Evolutionary conservation across 768 basidiomycete species (phyloP).

Genomic region (Tricholoma hemisulphureum): DNA sequence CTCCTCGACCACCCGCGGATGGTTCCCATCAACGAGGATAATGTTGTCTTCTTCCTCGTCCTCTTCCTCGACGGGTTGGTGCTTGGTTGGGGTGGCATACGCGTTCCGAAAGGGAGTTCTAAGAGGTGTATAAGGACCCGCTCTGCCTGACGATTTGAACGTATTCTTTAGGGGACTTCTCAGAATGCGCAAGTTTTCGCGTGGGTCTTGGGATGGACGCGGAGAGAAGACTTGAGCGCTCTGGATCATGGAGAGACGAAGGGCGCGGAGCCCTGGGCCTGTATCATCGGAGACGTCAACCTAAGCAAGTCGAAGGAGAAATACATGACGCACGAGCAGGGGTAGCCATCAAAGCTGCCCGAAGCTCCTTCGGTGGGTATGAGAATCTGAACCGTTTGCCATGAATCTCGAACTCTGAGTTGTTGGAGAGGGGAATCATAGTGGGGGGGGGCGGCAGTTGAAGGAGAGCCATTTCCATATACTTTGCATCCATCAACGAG

Average conservation of each 20-base stretch:
- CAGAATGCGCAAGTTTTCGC: slow-evolving; percentile 62
- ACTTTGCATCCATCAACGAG: slow-evolving; percentile 63
- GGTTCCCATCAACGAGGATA: slow-evolving; percentile 62
- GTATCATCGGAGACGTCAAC: slow-evolving; percentile 5
- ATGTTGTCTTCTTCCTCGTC: slow-evolving; percentile 48
- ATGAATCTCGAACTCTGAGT: slow-evolving; percentile 66
- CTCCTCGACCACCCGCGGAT: slow-evolving; percentile 68
- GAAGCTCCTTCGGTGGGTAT: slow-evolving; percentile 73
- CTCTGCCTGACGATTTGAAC: slow-evolving; percentile 32
- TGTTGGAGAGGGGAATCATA: slow-evolving; percentile 64
- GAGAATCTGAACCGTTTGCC: slow-evolving; percentile 69
- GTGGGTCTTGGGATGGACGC: slow-evolving; percentile 54
- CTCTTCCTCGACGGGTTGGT: slow-evolving; percentile 24
- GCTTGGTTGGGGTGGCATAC: slow-evolving; percentile 6
- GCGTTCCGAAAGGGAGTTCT: slow-evolving; percentile 3
- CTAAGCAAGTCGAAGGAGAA: neutral
- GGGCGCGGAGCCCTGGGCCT: slow-evolving; percentile 41
- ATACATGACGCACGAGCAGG: slow-evolving; percentile 42
- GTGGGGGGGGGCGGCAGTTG: slow-evolving; percentile 33
- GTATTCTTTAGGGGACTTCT: slow-evolving; percentile 52
- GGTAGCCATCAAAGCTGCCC: slow-evolving; percentile 49
- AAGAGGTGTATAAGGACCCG: slow-evolving; percentile 2
- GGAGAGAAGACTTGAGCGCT: slow-evolving; percentile 75
- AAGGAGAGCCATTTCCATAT: slow-evolving; percentile 39
- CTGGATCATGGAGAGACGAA: slow-evolving; percentile 74